Evolutionary conservation across 768 basidiomycete genomes (phyloP).

Genomic region (Albatrellus ellisii): DNA sequence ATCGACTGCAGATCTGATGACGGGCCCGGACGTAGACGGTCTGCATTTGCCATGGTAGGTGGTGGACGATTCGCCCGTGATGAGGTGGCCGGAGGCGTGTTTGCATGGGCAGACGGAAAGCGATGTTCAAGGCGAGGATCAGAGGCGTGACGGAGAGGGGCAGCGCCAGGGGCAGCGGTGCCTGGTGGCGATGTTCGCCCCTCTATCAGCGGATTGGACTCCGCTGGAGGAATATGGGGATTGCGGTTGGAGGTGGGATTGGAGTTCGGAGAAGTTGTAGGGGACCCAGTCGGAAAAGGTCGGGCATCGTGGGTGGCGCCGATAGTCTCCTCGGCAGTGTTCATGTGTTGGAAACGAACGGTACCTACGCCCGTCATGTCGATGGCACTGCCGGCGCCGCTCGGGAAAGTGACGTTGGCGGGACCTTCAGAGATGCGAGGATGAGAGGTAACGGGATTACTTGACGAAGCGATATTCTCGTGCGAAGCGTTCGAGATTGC

Average conservation of each 20-base stretch:
- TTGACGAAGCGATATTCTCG: conserved; percentile 17
- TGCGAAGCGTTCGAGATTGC: conserved; percentile 15
- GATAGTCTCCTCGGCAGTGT: conserved; percentile 13
- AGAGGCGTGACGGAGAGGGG: neutral
- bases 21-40: conserved; percentile 1
- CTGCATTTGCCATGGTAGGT: neutral
- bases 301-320: too few species aligned
- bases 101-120: neutral
- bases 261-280: conserved; percentile 1
- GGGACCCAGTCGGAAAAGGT: too few species aligned
- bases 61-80: neutral
- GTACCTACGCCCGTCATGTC: conserved; percentile 61
- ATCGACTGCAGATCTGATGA: conserved; percentile 11
- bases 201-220: neutral
- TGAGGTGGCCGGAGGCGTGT: neutral
- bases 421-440: conserved; percentile 9
- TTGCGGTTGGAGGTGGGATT: conserved; percentile 1
- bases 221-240: conserved; percentile 2
- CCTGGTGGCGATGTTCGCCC: conserved; percentile 4
- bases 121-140: neutral
- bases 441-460: neutral
- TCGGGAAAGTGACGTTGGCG: conserved; percentile 28
- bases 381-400: conserved; percentile 34
- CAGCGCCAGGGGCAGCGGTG: neutral
- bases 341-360: conserved; percentile 13